A percentile compares a stretch with the other conserved stretches of the same genome.
Conservation (phyloP, 2,329 filamentous ascomycete genomes). For the Nigrospora sphaerica region DNA sequence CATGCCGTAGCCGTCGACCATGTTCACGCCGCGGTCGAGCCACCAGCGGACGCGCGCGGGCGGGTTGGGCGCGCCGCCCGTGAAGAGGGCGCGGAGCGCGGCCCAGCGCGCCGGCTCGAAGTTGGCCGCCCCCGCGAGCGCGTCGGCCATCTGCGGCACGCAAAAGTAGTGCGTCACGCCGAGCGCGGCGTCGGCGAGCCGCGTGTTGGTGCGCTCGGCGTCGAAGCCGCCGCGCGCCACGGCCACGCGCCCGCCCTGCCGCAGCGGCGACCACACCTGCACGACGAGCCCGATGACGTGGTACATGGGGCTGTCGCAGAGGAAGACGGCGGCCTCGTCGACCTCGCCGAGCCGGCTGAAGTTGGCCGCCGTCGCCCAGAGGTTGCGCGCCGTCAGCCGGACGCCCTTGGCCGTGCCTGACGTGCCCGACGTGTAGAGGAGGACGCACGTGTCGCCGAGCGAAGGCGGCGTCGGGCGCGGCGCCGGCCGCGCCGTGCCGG, state of each 20-base stretch:
- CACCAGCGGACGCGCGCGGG: neutral
- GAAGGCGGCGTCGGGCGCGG: neutral
- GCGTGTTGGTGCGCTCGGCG: slow-evolving; percentile 1
- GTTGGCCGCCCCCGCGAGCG: neutral
- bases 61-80: slow-evolving; percentile 6
- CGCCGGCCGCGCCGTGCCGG: neutral
- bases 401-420: slow-evolving; percentile 99
- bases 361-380: neutral
- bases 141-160: slow-evolving; percentile 6
- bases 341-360: neutral
- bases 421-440: slow-evolving; percentile 95
- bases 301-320: slow-evolving; percentile 6
- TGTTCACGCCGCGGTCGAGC: slow-evolving; percentile 4
- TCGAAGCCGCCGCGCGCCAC: slow-evolving; percentile 3
- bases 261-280: slow-evolving; percentile 1
- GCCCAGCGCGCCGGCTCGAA: slow-evolving; percentile 1
- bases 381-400: slow-evolving; percentile 60
- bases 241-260: slow-evolving; percentile 2
- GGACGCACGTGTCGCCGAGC: slow-evolving; percentile 74
- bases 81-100: slow-evolving; percentile 3
- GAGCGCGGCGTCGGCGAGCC: neutral
- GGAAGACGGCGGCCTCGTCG: neutral
- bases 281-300: slow-evolving; percentile 5
- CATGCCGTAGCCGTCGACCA: slow-evolving; percentile 8
- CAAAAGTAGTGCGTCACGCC: neutral